phyloP scores from a whole-genome alignment of 2,329 filamentous ascomycete species.

The Aspergillus sp. region DNA sequence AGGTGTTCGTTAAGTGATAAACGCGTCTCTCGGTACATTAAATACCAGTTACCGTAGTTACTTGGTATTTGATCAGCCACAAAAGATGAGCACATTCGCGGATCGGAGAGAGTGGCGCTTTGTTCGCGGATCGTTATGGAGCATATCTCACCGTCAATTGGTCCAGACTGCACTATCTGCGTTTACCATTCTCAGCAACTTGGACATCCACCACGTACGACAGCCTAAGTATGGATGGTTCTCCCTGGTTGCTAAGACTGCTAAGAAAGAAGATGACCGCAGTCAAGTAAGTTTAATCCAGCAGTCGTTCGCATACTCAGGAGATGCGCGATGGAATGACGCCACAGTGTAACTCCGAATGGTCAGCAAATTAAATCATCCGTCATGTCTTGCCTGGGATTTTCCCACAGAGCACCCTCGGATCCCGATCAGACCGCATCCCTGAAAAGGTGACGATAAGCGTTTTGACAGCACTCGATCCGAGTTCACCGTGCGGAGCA shows the following conservation, averaged over 20 bases:
- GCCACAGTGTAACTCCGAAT: not conserved
- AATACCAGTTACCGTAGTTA: too few relatives aligned
- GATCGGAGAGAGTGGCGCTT: not conserved
- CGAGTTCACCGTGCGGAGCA: not conserved
- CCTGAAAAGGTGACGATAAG: not conserved
- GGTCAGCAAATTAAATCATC: not conserved
- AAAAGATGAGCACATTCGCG: not conserved
- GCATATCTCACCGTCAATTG: not conserved
- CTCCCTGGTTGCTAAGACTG: not conserved
- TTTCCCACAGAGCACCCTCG: not conserved
- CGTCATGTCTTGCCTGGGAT: not conserved
- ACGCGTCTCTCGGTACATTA: too few relatives aligned
- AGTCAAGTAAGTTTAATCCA: too few relatives aligned
- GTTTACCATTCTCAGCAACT: not conserved
- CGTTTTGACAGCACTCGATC: not conserved
- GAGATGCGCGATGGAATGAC: too few relatives aligned
- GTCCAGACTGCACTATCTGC: not conserved
- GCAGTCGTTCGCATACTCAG: too few relatives aligned
- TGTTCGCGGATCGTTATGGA: not conserved
- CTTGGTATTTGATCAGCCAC: not conserved
- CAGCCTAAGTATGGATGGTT: not conserved
- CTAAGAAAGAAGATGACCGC: not conserved
- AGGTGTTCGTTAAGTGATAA: not conserved
- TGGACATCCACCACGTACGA: not conserved
- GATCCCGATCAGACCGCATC: not conserved